These are phyloP conservation scores for Fusarium nematophilum DNA, from an alignment of 2,329 filamentous ascomycete species.

Conservation along the genomic window DNA sequence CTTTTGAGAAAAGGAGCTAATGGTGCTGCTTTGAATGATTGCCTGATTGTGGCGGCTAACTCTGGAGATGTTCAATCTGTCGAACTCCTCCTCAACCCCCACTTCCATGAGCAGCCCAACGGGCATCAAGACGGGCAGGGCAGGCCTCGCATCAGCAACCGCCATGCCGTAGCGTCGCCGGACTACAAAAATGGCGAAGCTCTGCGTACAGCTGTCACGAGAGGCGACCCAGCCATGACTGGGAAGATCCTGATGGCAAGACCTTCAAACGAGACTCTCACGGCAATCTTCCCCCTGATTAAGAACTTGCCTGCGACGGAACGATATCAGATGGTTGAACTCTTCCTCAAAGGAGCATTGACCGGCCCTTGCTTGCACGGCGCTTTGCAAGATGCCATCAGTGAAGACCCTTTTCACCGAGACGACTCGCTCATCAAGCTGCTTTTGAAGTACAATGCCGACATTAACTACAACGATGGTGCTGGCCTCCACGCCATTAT, in stretches of 20 bases:
- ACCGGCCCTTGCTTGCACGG: constrained; percentile 59
- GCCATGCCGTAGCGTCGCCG: constrained; percentile 63
- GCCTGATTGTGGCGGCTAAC: constrained; percentile 62
- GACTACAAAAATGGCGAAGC: constrained; percentile 64
- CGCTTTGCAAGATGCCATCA: constrained; percentile 64
- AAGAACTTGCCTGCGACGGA: constrained; percentile 55
- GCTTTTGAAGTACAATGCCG: constrained; percentile 62
- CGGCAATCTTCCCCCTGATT: constrained; percentile 61
- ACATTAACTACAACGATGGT: constrained; percentile 65
- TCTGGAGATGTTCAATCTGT: constrained; percentile 60
- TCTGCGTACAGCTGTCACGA: constrained; percentile 60
- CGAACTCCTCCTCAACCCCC: constrained; percentile 61
- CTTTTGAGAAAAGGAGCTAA: constrained; percentile 64
- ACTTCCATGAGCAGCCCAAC: constrained; percentile 53
- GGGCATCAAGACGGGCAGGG: constrained; percentile 33
- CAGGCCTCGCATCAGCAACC: constrained; percentile 48
- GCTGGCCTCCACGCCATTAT: constrained; percentile 62
- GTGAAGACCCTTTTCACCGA: constrained; percentile 57
- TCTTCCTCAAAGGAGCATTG: constrained; percentile 62
- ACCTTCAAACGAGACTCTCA: constrained; percentile 60
- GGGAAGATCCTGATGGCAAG: constrained; percentile 59
- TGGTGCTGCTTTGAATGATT: constrained; percentile 60
- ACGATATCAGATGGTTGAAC: constrained; percentile 61
- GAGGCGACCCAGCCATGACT: constrained; percentile 57
- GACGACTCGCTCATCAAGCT: constrained; percentile 65